Percentiles rank a stretch among this genome's conserved stretches.
Conservation (phyloP, 805 yeast genomes). For the Lipomyces anomalus region DNA sequence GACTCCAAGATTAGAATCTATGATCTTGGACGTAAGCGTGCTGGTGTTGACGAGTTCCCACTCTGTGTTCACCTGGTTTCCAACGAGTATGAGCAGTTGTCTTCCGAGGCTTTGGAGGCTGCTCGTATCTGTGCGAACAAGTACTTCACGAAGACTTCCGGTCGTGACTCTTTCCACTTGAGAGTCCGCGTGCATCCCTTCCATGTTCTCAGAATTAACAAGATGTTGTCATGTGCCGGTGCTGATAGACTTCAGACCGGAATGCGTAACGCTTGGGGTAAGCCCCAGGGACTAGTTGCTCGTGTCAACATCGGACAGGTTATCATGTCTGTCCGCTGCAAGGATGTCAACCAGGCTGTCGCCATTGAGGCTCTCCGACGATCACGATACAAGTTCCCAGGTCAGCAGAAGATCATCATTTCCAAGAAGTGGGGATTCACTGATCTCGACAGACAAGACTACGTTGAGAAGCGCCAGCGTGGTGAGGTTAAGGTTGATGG, state of each 20-base stretch:
- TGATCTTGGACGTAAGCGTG: conserved; percentile 99
- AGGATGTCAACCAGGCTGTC: conserved; percentile 95
- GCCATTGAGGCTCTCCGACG: conserved; percentile 99
- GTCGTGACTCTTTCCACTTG: conserved; percentile 99
- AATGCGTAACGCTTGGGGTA: conserved; percentile 99
- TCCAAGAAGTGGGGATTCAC: conserved; percentile 99
- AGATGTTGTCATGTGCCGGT: conserved; percentile 99
- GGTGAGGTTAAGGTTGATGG: conserved; percentile 99
- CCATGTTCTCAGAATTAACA: conserved; percentile 99
- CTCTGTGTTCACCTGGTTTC: conserved; percentile 98
- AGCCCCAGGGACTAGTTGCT: conserved; percentile 99
- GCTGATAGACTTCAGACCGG: conserved; percentile 99
- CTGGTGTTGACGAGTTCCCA: conserved; percentile 98
- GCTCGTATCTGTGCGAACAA: conserved; percentile 99
- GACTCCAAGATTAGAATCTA: conserved; percentile 98
- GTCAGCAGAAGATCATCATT: conserved; percentile 98
- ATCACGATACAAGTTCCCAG: conserved; percentile 99
- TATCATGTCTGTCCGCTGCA: conserved; percentile 96
- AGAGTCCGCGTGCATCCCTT: conserved; percentile 99
- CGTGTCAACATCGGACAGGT: conserved; percentile 98
- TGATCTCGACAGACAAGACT: conserved; percentile 95
- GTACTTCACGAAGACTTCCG: conserved; percentile 95
- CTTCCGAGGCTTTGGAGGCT: conserved; percentile 99
- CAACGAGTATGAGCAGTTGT: conserved; percentile 98
- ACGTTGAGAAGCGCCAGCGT: conserved; percentile 86